Conservation (phyloP, 2,329 filamentous ascomycete genomes). For the Xylaria sp. region DNA sequence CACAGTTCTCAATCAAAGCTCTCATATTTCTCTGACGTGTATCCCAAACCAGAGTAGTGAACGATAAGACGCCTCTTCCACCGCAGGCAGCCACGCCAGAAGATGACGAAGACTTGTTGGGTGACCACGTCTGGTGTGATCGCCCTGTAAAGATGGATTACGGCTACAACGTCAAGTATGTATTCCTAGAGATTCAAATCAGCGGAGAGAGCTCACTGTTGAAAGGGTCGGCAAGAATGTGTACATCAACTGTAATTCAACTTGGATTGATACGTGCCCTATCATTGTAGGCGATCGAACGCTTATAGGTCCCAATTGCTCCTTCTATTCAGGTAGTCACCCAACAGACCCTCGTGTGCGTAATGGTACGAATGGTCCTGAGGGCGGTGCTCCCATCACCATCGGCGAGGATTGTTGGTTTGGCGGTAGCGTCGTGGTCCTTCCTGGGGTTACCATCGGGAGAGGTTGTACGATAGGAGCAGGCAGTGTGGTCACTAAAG, state of each 20-base stretch:
- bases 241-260: slow-evolving; percentile 79
- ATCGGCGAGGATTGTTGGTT: slow-evolving; percentile 87
- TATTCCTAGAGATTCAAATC: slow-evolving; percentile 13
- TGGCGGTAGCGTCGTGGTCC: slow-evolving; percentile 75
- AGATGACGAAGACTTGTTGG: slow-evolving; percentile 73
- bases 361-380: slow-evolving; percentile 79
- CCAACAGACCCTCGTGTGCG: slow-evolving; percentile 79
- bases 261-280: slow-evolving; percentile 79
- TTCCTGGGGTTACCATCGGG: slow-evolving; percentile 83
- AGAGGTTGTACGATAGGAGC: slow-evolving; percentile 79
- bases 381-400: slow-evolving; percentile 76
- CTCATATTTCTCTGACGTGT: slow-evolving; percentile 24
- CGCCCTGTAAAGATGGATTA: slow-evolving; percentile 79
- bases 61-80: slow-evolving; percentile 72
- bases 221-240: slow-evolving; percentile 72
- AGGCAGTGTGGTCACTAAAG: slow-evolving; percentile 84
- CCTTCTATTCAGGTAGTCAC: slow-evolving; percentile 79
- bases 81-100: slow-evolving; percentile 65
- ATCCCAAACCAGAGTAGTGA: slow-evolving; percentile 63
- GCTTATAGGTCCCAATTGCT: slow-evolving; percentile 81
- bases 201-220: slow-evolving; percentile 30
- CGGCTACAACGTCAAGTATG: slow-evolving; percentile 75
- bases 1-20: slow-evolving; percentile 3
- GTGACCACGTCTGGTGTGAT: slow-evolving; percentile 75
- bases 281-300: slow-evolving; percentile 82